These are phyloP conservation scores for Didymella arachidicola DNA, from an alignment of 2,329 filamentous ascomycete species.

Conservation along the genomic window DNA sequence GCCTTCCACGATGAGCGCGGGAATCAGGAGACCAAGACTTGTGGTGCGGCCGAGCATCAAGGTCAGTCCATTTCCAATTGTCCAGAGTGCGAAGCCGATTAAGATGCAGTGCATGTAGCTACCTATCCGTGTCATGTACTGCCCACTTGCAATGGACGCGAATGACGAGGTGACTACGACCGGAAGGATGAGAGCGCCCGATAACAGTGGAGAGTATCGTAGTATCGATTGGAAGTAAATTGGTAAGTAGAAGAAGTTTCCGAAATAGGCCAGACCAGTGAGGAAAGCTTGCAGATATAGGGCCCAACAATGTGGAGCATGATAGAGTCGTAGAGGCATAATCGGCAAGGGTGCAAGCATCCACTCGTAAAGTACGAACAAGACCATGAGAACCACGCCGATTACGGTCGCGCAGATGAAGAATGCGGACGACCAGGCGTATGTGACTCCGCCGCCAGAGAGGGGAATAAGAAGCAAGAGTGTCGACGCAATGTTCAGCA, in stretches of 20 bases:
- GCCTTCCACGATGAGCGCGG: constrained; percentile 60
- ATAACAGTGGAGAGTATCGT: constrained; percentile 55
- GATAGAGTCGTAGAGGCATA: constrained; percentile 66
- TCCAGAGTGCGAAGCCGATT: constrained; percentile 56
- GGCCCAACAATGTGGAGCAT: constrained; percentile 60
- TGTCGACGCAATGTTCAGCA: constrained; percentile 64
- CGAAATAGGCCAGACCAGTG: constrained; percentile 66
- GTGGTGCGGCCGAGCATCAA: constrained; percentile 59
- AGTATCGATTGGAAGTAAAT: constrained; percentile 68
- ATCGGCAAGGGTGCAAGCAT: constrained; percentile 65
- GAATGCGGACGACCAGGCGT: constrained; percentile 64
- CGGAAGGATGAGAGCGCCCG: constrained; percentile 61
- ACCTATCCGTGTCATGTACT: constrained; percentile 30
- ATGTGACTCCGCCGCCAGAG: constrained; percentile 66
- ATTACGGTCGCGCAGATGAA: constrained; percentile 66
- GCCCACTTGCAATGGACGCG: constrained; percentile 28
- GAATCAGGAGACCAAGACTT: constrained; percentile 57
- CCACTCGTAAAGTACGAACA: constrained; percentile 65
- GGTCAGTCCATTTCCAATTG: constrained; percentile 62
- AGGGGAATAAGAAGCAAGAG: constrained; percentile 70
- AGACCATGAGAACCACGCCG: constrained; percentile 55
- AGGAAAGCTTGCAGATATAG: constrained; percentile 67
- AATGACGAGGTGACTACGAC: constrained; percentile 36
- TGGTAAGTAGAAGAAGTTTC: constrained; percentile 67
- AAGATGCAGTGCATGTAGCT: constrained; percentile 33